These are phyloP conservation scores for Taiozyma sp. DNA, from an alignment of 1,139 yeast species.

Conservation along the genomic window DNA sequence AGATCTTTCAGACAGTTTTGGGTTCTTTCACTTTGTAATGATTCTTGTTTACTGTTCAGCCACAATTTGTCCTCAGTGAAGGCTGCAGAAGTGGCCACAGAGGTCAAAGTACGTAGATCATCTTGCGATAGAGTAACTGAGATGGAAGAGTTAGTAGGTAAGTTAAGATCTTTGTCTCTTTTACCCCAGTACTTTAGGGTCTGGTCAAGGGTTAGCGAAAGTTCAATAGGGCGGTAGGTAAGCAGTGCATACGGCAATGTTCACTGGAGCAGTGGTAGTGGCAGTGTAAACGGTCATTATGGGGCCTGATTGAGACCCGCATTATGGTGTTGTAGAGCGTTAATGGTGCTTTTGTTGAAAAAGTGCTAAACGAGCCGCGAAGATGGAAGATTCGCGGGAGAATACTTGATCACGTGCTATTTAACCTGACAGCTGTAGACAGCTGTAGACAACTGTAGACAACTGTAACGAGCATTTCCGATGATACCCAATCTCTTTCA, in stretches of 20 bases:
- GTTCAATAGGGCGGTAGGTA: background rate
- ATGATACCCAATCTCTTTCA: too few relatives aligned
- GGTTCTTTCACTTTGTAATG: slow-evolving; percentile 64
- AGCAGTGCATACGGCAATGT: slow-evolving; percentile 70
- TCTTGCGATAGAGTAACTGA: slow-evolving; percentile 90
- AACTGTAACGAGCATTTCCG: too few relatives aligned
- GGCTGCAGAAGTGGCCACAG: slow-evolving; percentile 64
- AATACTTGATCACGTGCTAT: background rate
- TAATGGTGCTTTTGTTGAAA: background rate
- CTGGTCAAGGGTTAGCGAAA: slow-evolving; percentile 28
- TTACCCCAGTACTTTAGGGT: slow-evolving; percentile 99
- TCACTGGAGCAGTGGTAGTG: slow-evolving; percentile 94
- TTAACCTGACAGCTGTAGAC: background rate
- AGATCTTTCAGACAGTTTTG: slow-evolving; percentile 77
- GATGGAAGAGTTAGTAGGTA: slow-evolving; percentile 94
- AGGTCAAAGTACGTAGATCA: slow-evolving; percentile 86
- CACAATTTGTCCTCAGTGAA: slow-evolving; percentile 68
- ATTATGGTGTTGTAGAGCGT: background rate
- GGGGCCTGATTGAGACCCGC: background rate
- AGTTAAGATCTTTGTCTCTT: slow-evolving; percentile 78
- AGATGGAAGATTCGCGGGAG: background rate
- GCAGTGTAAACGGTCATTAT: slow-evolving; percentile 56
- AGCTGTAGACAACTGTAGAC: too few relatives aligned
- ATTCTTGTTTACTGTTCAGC: slow-evolving; percentile 77
- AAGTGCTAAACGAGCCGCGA: background rate